Base-by-base conservation (phyloP, 2,329 filamentous ascomycete genomes). In the Grosmannia huntii region DNA sequence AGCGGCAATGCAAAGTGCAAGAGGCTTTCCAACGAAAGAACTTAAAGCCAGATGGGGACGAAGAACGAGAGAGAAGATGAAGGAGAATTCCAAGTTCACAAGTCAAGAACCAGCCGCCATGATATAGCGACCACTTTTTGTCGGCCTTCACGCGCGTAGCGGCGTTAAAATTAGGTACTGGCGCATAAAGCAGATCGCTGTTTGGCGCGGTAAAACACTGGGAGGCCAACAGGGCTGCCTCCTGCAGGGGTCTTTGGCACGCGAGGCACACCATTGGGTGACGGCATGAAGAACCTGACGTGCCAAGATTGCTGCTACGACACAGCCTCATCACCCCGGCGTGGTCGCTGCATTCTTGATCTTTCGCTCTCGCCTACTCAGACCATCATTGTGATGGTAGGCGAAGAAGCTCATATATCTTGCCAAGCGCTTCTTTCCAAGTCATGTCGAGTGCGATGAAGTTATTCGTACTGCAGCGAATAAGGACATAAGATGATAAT, bases 121-220 rank as follows among this genome's bases (percentile, higher is more conserved):
- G 38, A 41, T 49, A 53, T 28, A 46, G 25, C 56, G 28, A 10
- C 27, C 14, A 25, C 3, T 38, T 55, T 41, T 46, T 11, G 7
- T 5, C 36, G 16, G 3, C 36, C 3, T 57, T 51, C 44, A 25
- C 56, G 56, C 36, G 38, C 50, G 48, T 36, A 52, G 31, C 56
- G n/a, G 25, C 48, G n/a, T 27, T 27, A 48, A 54, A 7, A 33
- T 5, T 5, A 46, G 57, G n/a, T 41, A 19, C 23, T 9, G 60
- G 61, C 61, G 61, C 61, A 57, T 63, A 63, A 44, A 49, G 56
- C 38, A 50, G 52, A 38, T 59, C 49, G 53, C 55, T 61, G 60
- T 62, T 61, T 63, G 60, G 60, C 60, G 61, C 60, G 57, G 57
- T 55, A 59, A 56, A 44, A 21, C 27, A 19, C 36, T 28, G 36